Conservation (phyloP, 176 grass and related monocot genomes). For the Saccharum officinarum region DNA sequence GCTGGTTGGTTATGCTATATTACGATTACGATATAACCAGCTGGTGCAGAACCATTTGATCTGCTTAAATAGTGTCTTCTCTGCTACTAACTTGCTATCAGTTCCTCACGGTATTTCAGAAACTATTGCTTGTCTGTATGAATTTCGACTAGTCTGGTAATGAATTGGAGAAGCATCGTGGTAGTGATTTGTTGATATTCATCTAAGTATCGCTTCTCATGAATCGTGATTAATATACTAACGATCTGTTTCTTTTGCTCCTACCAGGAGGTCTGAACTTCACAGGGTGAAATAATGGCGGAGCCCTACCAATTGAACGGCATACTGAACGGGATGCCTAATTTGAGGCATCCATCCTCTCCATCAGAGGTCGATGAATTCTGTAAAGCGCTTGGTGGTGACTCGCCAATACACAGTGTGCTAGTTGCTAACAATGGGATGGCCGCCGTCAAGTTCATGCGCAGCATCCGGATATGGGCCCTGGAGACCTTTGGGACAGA, state of each 20-base stretch:
- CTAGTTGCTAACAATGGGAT: slow-evolving; percentile 98
- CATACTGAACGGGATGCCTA: slow-evolving; percentile 42
- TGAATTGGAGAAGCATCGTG: background rate
- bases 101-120: background rate
- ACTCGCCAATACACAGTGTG: slow-evolving; percentile 81
- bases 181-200: background rate
- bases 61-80: background rate
- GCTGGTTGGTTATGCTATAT: background rate
- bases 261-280: slow-evolving; percentile 47
- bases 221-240: background rate
- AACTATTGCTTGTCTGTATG: background rate
- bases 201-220: background rate
- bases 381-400: slow-evolving; percentile 74
- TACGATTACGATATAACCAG: background rate
- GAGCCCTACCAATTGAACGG: slow-evolving; percentile 48
- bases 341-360: slow-evolving; percentile 47
- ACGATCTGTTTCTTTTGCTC: background rate
- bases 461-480: slow-evolving; percentile 86
- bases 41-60: background rate
- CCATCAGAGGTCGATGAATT: slow-evolving; percentile 69
- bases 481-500: slow-evolving; percentile 86
- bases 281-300: slow-evolving; percentile 41
- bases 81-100: background rate
- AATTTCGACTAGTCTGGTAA: background rate
- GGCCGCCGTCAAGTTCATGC: slow-evolving; percentile 97